phyloP scores from a whole-genome alignment of 768 basidiomycete species.

The Auricularia sp. region DNA sequence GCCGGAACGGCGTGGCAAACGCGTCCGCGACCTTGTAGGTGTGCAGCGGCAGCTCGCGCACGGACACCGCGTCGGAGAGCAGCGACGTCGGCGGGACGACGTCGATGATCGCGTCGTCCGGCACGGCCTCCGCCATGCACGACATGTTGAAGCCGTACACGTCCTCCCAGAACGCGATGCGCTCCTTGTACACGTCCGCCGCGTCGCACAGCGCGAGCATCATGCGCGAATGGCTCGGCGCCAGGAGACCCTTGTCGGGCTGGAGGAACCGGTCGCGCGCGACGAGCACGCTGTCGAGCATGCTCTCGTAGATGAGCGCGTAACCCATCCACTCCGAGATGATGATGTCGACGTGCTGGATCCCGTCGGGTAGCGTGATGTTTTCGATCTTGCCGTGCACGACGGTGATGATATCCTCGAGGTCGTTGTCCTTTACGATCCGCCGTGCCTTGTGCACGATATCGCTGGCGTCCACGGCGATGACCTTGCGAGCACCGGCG shows the following conservation, averaged over 20 bases:
- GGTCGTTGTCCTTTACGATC: slow-evolving; percentile 64
- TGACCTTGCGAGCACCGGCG: slow-evolving; percentile 82
- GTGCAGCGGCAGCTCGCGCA: slow-evolving; percentile 1
- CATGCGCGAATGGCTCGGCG: slow-evolving; percentile 82
- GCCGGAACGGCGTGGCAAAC: slow-evolving; percentile 69
- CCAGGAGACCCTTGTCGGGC: slow-evolving; percentile 64
- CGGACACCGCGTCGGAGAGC: slow-evolving; percentile 45
- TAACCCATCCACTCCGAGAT: slow-evolving; percentile 99
- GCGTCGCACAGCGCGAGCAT: slow-evolving; percentile 77
- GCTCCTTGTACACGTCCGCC: slow-evolving; percentile 64
- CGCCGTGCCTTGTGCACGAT: slow-evolving; percentile 67
- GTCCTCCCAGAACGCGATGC: slow-evolving; percentile 81
- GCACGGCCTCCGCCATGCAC: slow-evolving; percentile 64
- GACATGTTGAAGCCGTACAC: slow-evolving; percentile 90
- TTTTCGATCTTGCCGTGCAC: slow-evolving; percentile 88
- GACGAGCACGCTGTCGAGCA: slow-evolving; percentile 89
- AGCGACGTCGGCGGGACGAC: slow-evolving; percentile 57
- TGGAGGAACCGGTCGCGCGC: slow-evolving; percentile 82
- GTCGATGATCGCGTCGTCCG: slow-evolving; percentile 78
- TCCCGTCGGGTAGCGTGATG: slow-evolving; percentile 59
- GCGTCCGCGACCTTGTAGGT: slow-evolving; percentile 34
- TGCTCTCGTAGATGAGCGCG: slow-evolving; percentile 85
- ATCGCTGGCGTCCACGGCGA: slow-evolving; percentile 84
- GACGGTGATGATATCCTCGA: slow-evolving; percentile 44
- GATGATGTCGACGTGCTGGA: slow-evolving; percentile 82